These are phyloP conservation scores for Colletotrichum lindemuthianum DNA, from an alignment of 2,329 filamentous ascomycete species.

Conservation along the genomic window DNA sequence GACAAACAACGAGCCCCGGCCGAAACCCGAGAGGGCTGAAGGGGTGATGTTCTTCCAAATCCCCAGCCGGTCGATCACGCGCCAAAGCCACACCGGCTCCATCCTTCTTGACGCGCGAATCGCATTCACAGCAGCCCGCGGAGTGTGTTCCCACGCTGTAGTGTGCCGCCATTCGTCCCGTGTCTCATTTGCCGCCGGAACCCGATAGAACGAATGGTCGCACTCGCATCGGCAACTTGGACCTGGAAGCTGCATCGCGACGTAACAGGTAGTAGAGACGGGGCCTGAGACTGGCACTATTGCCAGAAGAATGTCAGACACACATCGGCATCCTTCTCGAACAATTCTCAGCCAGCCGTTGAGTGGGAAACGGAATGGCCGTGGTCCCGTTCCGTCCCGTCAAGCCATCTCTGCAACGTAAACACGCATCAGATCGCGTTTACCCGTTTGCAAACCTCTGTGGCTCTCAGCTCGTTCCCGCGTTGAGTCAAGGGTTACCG, in stretches of 20 bases:
- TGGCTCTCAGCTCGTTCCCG: not conserved
- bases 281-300: not conserved
- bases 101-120: slow-evolving; percentile 17
- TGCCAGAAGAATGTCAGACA: slow-evolving; percentile 8
- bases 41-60: not conserved
- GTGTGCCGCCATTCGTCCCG: not conserved
- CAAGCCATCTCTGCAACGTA: slow-evolving; percentile 11
- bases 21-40: not conserved
- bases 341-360: slow-evolving; percentile 14
- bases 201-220: slow-evolving; percentile 3
- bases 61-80: slow-evolving; percentile 7
- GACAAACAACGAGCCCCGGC: not conserved
- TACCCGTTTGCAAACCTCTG: slow-evolving; percentile 13
- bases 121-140: slow-evolving; percentile 11
- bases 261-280: not conserved
- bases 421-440: slow-evolving; percentile 16
- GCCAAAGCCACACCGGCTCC: not conserved
- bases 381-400: not conserved
- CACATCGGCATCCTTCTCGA: slow-evolving; percentile 13
- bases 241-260: not conserved
- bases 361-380: not conserved
- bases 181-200: not conserved
- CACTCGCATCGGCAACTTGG: slow-evolving; percentile 20
- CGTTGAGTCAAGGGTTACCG: slow-evolving; percentile 14
- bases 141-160: not conserved